Evolutionary conservation across 2,329 filamentous ascomycete genomes (phyloP).

Genomic region (Pyricularia sp.): DNA sequence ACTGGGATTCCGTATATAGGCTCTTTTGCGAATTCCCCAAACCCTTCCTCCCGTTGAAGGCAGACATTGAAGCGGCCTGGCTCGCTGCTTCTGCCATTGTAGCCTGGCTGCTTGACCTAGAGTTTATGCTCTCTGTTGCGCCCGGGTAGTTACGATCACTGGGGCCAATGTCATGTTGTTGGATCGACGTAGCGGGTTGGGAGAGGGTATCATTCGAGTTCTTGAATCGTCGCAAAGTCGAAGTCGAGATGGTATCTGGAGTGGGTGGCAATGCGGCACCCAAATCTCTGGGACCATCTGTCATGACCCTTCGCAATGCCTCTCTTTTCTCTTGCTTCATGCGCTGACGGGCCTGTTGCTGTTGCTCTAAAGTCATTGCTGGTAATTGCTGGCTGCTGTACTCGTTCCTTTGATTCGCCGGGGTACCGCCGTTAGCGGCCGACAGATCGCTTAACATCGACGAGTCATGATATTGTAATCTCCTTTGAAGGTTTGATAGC

Average conservation of each 20-base stretch:
- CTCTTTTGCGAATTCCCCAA: slow-evolving; percentile 8
- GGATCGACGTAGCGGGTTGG: slow-evolving; percentile 6
- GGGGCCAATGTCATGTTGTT: slow-evolving; percentile 8
- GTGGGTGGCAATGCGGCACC: slow-evolving; percentile 38
- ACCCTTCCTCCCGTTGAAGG: slow-evolving; percentile 18
- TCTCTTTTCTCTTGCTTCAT: slow-evolving; percentile 34
- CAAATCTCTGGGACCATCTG: slow-evolving; percentile 29
- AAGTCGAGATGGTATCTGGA: slow-evolving; percentile 46
- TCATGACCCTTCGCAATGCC: slow-evolving; percentile 33
- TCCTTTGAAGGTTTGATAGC: slow-evolving; percentile 35
- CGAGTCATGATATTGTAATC: not conserved
- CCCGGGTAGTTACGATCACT: slow-evolving; percentile 20
- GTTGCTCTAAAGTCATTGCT: slow-evolving; percentile 2
- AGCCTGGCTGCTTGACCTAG: slow-evolving; percentile 12
- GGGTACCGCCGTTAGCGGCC: slow-evolving; percentile 15
- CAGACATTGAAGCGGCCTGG: slow-evolving; percentile 19
- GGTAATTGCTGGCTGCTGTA: slow-evolving; percentile 10
- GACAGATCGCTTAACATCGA: not conserved
- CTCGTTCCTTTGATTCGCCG: not conserved
- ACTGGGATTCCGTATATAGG: slow-evolving; percentile 16
- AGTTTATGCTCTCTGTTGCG: slow-evolving; percentile 17
- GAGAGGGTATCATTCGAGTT: slow-evolving; percentile 36
- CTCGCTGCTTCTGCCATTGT: slow-evolving; percentile 6
- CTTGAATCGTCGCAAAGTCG: slow-evolving; percentile 36
- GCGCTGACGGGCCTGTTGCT: not conserved